A percentile compares a stretch with the other conserved stretches of the same genome.
phyloP scores from a whole-genome alignment of 495 filamentous ascomycete species.

The Hypoxylon rickii region DNA sequence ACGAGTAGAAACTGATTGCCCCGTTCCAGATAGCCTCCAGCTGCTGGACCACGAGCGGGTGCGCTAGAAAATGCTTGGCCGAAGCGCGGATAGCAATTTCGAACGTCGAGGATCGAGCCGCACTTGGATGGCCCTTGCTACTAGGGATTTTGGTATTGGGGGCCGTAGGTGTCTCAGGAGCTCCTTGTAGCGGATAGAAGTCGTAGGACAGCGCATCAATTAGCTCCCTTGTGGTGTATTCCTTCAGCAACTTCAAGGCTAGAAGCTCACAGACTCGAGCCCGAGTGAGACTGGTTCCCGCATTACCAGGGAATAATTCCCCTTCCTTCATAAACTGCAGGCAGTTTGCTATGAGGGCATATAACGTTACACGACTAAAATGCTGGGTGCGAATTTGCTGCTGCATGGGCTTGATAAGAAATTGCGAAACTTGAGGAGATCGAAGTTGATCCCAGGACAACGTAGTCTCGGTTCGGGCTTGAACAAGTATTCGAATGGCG shows the following conservation, averaged over 20 bases:
- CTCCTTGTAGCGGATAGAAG: constrained; percentile 86
- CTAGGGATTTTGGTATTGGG: constrained; percentile 34
- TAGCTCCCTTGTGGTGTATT: constrained; percentile 84
- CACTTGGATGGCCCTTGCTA: constrained; percentile 47
- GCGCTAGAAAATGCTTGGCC: constrained; percentile 86
- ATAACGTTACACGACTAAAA: constrained; percentile 83
- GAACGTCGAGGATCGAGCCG: constrained; percentile 82
- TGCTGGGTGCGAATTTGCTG: constrained; percentile 78
- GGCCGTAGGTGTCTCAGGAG: constrained; percentile 54
- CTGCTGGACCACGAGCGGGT: constrained; percentile 88
- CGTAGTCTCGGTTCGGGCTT: constrained; percentile 84
- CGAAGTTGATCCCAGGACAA: constrained; percentile 94
- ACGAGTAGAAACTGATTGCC: constrained; percentile 87
- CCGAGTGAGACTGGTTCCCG: constrained; percentile 78
- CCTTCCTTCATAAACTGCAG: constrained; percentile 90
- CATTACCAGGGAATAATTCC: constrained; percentile 77
- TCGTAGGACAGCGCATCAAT: constrained; percentile 93
- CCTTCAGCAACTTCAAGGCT: constrained; percentile 86
- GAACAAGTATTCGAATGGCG: constrained; percentile 79
- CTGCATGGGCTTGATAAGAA: constrained; percentile 88
- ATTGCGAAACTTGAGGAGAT: constrained; percentile 93
- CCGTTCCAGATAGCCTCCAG: constrained; percentile 96
- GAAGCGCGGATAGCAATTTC: constrained; percentile 90
- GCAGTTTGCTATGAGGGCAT: constrained; percentile 89
- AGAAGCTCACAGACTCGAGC: constrained; percentile 88